Conservation (phyloP, 1,284 basidiomycete species). For the Cutaneotrichosporon sp. region DNA sequence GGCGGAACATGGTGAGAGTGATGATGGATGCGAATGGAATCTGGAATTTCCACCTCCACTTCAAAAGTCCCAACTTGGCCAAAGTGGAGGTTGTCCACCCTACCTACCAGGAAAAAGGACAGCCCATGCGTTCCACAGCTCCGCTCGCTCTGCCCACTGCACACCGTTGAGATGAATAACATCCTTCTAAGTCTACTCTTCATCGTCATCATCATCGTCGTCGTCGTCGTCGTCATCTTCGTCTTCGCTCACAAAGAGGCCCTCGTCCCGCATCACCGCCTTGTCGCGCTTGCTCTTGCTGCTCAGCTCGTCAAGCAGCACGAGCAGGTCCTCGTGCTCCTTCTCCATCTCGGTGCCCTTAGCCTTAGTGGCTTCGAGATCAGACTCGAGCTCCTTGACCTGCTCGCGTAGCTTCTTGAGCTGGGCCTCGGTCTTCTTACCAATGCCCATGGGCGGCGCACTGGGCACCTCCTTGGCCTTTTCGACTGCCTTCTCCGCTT, state of each 20-base stretch:
- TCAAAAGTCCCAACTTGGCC: neutral
- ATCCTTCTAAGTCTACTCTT: constrained; percentile 4
- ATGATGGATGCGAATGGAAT: neutral
- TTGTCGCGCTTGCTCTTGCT: constrained; percentile 83
- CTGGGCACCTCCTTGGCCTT: constrained; percentile 7
- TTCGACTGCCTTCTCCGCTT: constrained; percentile 28
- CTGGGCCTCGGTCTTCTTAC: constrained; percentile 19
- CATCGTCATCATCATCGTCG: constrained; percentile 56
- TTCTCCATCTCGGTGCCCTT: constrained; percentile 79
- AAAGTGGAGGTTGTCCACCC: neutral
- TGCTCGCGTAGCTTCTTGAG: constrained; percentile 28
- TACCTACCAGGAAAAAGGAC: no score
- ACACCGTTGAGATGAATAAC: neutral
- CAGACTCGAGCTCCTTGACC: constrained; percentile 29
- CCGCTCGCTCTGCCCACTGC: neutral
- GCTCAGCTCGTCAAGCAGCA: constrained; percentile 87
- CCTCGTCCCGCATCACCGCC: constrained; percentile 66
- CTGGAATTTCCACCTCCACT: constrained; percentile 6
- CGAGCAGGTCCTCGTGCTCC: constrained; percentile 91
- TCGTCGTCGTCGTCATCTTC: constrained; percentile 77
- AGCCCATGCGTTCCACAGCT: neutral
- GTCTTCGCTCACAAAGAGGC: constrained; percentile 85
- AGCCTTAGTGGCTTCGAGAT: constrained; percentile 61
- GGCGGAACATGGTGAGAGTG: constrained; percentile 4
- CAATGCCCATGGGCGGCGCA: constrained; percentile 27